Percentiles rank a stretch among this genome's conserved stretches.
phyloP scores from a whole-genome alignment of 371 early-diverging fungal species.

The Apophysomyces ossiformis region DNA sequence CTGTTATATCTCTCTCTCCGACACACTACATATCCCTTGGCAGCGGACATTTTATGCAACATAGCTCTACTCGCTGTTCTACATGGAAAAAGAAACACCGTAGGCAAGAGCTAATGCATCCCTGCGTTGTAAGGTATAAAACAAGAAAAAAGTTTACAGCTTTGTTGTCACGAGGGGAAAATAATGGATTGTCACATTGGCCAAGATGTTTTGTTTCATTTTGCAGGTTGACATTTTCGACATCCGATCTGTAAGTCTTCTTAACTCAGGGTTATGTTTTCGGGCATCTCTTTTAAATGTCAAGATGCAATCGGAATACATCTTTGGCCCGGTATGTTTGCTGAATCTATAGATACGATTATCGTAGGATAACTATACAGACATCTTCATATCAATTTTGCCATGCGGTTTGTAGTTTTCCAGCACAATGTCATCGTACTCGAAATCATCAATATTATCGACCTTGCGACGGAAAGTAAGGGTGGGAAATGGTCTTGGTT shows the following conservation, averaged over 20 bases:
- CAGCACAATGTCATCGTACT: slow-evolving; percentile 84
- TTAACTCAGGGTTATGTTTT: too few species aligned
- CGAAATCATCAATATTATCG: slow-evolving; percentile 84
- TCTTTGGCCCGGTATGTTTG: too few species aligned
- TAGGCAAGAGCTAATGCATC: background rate
- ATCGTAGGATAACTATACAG: slow-evolving; percentile 60
- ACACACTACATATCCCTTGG: slow-evolving; percentile 7
- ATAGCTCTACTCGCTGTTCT: background rate
- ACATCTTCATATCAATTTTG: slow-evolving; percentile 97
- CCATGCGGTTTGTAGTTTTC: slow-evolving; percentile 90
- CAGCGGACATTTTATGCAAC: background rate
- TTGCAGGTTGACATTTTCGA: too few species aligned
- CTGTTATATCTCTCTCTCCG: slow-evolving; percentile 9
- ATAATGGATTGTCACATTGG: background rate
- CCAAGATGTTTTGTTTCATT: too few species aligned
- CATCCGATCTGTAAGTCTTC: too few species aligned
- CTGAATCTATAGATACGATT: background rate
- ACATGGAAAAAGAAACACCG: background rate
- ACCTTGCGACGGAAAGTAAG: slow-evolving; percentile 72
- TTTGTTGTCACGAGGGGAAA: background rate
- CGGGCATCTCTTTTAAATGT: too few species aligned
- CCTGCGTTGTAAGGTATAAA: background rate
- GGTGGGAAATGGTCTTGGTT: slow-evolving; percentile 90
- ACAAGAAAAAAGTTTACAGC: background rate
- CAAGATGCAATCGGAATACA: too few species aligned